These are phyloP conservation scores for Ormosia semicastrata DNA, from an alignment of 306 rosid genomes.

Conservation along the genomic window DNA sequence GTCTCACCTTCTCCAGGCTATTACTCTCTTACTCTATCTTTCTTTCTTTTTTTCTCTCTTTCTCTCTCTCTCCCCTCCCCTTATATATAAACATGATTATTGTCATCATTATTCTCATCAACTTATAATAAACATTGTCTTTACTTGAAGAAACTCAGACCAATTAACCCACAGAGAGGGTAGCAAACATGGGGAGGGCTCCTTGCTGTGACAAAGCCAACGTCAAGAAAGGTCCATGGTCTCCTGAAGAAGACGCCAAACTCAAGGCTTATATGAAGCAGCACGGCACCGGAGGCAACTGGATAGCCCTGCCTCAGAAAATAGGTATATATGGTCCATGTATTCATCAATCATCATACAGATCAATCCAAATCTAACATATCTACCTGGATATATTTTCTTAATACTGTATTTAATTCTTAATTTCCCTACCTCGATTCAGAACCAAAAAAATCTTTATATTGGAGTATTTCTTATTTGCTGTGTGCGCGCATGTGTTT, in stretches of 20 bases:
- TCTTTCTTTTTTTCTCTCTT: not conserved
- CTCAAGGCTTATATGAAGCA: constrained; percentile 88
- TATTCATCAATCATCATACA: not conserved
- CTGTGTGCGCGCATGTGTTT: not conserved
- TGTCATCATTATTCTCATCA: constrained; percentile 36
- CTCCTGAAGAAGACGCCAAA: constrained; percentile 94
- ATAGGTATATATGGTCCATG: constrained; percentile 51
- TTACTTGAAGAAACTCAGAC: constrained; percentile 29
- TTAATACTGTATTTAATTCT: not conserved
- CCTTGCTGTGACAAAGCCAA: constrained; percentile 99
- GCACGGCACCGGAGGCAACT: constrained; percentile 89
- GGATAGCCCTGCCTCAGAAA: constrained; percentile 96
- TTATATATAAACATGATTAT: constrained; percentile 35
- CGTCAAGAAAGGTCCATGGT: constrained; percentile 99
- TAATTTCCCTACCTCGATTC: not conserved
- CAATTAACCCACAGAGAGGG: not conserved
- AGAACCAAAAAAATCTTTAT: not conserved
- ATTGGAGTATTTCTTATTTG: not conserved
- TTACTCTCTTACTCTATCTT: not conserved
- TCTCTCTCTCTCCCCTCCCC: constrained; percentile 14
- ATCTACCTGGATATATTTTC: not conserved
- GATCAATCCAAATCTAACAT: not conserved
- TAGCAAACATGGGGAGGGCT: constrained; percentile 80
- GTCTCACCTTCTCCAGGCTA: constrained; percentile 62
- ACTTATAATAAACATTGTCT: constrained; percentile 24